Evolutionary conservation across 192 early-diverging fungal genomes (phyloP), one percentile per base, ranked within the genome.

Genomic region (Coemansia sp.): DNA sequence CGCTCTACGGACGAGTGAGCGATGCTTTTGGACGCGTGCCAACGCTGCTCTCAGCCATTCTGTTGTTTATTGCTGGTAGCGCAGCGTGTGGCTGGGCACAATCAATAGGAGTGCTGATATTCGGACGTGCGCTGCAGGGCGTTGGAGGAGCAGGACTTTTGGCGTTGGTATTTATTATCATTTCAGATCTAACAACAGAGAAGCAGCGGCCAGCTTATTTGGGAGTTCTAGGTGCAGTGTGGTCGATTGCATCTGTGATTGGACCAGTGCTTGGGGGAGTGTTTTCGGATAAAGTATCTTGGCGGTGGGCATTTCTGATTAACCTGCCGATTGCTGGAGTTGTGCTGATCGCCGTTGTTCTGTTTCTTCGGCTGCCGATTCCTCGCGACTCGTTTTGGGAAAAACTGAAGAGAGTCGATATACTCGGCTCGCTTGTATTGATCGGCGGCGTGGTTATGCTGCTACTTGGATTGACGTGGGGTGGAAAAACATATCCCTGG

Each of bases 11-110:
- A 18, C 86, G 84, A 51, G 69, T 92, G 8, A 86, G 91, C 47
- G 93, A 96, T 61, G 90, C 92, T 25, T 94, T 94, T 84, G 95
- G 89, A 18, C 85, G 88, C 30, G 83, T 85, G 41, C 61, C 66
- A 0, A 78, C 85, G 4, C 67, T 88, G 26, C 59, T 88, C 3
- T 76, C 80, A 58, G 81, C 87, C 4, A 64, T 83, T 22, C 47
- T 81, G 2, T 44, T 88, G 3, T 86, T 86, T 59, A 74, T 84
- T 18, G 50, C 82, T 7, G 83, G 84, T 24, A 84, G 80, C 51
- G 84, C 85, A 62, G 30, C 68, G 1, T 74, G 82, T 56, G 85
- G 82, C 30, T 77, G 76, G 62, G 76, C 88, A 1, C 80, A 62
- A 0, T 84, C 67, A 44, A 88, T 92, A 78, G 73, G 64, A 24